Percentiles rank a stretch among this genome's conserved stretches.
phyloP scores from a whole-genome alignment of 1,139 yeast genomes.

The Saccharomycopsis hybrid region DNA sequence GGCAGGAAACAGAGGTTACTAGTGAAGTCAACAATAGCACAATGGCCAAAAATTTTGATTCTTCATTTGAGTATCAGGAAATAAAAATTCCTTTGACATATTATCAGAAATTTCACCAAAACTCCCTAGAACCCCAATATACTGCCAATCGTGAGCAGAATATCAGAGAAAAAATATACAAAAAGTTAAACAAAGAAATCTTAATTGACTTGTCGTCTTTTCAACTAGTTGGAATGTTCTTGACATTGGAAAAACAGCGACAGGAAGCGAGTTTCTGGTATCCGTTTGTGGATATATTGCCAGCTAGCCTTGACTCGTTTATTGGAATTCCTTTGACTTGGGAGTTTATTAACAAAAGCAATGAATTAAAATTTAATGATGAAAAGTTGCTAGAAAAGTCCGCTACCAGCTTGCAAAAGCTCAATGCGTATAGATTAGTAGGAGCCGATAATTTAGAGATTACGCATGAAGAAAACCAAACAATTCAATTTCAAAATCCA shows the following conservation, averaged over 20 bases:
- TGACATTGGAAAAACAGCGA: slow-evolving; percentile 5
- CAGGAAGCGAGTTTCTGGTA: slow-evolving; percentile 9
- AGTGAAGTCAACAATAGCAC: no score
- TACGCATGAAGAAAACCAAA: neutral
- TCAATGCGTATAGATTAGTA: neutral
- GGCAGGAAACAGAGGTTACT: no score
- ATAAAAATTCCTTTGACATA: no score
- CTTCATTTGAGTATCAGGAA: no score
- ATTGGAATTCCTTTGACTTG: slow-evolving; percentile 10
- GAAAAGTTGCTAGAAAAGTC: neutral
- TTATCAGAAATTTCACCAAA: no score
- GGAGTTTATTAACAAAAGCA: slow-evolving; percentile 2
- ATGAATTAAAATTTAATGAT: neutral
- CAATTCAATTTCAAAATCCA: neutral
- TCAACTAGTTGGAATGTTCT: slow-evolving; percentile 12
- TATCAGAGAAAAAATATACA: no score
- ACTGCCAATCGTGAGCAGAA: no score
- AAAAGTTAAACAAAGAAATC: no score
- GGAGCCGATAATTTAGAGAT: neutral
- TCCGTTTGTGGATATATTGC: slow-evolving; percentile 6
- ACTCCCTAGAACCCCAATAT: no score
- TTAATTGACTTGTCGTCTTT: slow-evolving; percentile 10
- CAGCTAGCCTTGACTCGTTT: neutral
- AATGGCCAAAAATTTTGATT: no score
- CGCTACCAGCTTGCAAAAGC: neutral